Conservation (phyloP, 768 basidiomycete species). For the Crepidotus variabilis region DNA sequence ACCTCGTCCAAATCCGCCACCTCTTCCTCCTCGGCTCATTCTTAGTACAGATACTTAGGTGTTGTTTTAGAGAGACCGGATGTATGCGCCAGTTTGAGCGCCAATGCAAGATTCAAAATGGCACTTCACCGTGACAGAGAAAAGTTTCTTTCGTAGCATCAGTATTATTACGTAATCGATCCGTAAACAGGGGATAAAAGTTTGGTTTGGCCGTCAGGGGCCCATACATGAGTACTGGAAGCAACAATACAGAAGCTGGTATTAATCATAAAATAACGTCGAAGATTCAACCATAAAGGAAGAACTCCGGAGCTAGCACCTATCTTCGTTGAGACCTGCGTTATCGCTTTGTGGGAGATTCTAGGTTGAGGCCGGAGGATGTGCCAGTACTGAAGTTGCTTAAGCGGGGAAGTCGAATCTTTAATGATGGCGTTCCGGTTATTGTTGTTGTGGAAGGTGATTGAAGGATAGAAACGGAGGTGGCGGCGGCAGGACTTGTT, state of each 20-base stretch:
- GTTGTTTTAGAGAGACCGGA: neutral
- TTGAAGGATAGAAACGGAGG: slow-evolving; percentile 20
- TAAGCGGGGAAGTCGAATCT: slow-evolving; percentile 51
- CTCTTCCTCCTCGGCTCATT: slow-evolving; percentile 12
- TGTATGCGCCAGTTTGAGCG: no score
- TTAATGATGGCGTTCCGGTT: slow-evolving; percentile 44
- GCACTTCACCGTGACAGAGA: neutral
- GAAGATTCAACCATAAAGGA: neutral
- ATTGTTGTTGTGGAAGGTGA: slow-evolving; percentile 11
- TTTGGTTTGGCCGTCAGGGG: no score
- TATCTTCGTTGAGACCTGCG: neutral
- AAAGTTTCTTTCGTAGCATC: neutral
- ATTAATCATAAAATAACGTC: slow-evolving; percentile 9
- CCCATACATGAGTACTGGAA: neutral
- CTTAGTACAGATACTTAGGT: neutral
- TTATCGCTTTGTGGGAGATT: slow-evolving; percentile 14
- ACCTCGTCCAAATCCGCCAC: slow-evolving; percentile 9
- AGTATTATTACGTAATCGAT: neutral
- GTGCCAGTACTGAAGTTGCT: slow-evolving; percentile 24
- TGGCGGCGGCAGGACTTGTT: slow-evolving; percentile 17
- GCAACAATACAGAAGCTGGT: neutral
- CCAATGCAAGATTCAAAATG: no score
- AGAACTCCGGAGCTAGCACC: neutral
- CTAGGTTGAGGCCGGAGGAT: slow-evolving; percentile 11
- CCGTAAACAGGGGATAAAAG: no score